Conservation (phyloP, 306 rosid genomes). For the Phaseolus lunatus region DNA sequence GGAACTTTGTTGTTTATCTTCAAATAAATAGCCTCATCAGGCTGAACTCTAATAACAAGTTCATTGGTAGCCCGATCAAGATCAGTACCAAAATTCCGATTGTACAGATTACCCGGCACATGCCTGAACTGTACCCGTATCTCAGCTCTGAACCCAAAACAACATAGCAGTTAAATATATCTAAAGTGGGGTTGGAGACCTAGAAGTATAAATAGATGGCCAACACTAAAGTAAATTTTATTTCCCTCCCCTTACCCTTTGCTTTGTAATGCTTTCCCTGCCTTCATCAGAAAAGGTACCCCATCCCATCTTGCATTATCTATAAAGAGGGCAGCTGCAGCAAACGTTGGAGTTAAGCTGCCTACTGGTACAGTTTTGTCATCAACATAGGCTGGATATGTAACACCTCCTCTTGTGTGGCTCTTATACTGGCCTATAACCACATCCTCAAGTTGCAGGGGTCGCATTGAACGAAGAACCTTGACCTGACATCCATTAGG, state of each 20-base stretch:
- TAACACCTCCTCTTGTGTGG: conserved; percentile 77
- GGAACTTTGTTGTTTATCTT: conserved; percentile 93
- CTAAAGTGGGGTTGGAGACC: background rate
- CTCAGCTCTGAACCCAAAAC: conserved; percentile 71
- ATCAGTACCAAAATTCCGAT: conserved; percentile 76
- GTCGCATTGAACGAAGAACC: conserved; percentile 92
- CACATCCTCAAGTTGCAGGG: conserved; percentile 67
- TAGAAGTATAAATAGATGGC: background rate
- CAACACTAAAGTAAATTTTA: background rate
- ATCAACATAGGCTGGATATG: conserved; percentile 77
- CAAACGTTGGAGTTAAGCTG: conserved; percentile 94
- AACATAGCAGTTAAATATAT: conserved; percentile 23
- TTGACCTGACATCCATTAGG: conserved; percentile 69
- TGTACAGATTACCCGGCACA: conserved; percentile 88
- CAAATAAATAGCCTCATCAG: conserved; percentile 89
- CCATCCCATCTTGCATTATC: conserved; percentile 98
- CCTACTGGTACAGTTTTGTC: conserved; percentile 84
- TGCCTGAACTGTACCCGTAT: conserved; percentile 94
- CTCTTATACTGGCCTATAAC: conserved; percentile 85
- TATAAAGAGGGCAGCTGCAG: conserved; percentile 92
- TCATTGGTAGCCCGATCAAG: conserved; percentile 82
- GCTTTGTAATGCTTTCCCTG: conserved; percentile 88
- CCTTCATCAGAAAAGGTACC: conserved; percentile 92
- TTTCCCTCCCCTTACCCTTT: conserved; percentile 59
- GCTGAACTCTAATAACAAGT: conserved; percentile 92